Percentiles rank a stretch among this genome's conserved stretches.
phyloP scores from a whole-genome alignment of 352 stramenopile species.

The Pythium biforme region DNA sequence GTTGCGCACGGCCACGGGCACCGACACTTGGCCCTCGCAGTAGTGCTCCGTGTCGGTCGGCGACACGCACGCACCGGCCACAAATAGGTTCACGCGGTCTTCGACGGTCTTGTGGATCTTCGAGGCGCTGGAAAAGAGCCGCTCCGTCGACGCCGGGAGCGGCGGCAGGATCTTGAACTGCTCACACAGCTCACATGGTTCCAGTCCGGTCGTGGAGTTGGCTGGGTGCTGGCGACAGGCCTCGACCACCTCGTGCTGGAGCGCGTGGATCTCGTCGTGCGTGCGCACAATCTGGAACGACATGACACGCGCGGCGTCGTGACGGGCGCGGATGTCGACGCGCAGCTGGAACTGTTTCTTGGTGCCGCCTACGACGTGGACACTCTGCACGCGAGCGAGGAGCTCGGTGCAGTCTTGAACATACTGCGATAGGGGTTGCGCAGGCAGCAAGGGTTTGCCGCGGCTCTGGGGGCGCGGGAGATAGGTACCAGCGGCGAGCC shows the following conservation, averaged over 20 bases:
- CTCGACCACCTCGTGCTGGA: slow-evolving; percentile 12
- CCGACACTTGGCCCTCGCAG: slow-evolving; percentile 6
- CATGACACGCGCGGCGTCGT: neutral
- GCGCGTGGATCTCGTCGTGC: neutral
- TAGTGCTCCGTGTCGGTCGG: slow-evolving; percentile 1
- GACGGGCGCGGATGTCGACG: neutral
- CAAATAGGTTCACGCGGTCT: neutral
- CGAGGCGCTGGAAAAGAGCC: neutral
- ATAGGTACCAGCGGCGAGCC: neutral
- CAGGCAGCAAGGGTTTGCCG: slow-evolving; percentile 1
- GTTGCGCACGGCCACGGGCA: slow-evolving; percentile 7
- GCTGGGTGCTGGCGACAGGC: neutral
- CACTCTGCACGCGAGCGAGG: neutral
- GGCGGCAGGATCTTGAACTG: slow-evolving; percentile 8
- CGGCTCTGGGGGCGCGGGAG: neutral
- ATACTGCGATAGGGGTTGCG: neutral
- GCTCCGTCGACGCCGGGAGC: neutral
- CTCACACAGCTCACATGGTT: slow-evolving; percentile 12
- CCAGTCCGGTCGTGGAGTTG: neutral
- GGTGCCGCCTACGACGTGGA: slow-evolving; percentile 5
- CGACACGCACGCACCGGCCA: neutral
- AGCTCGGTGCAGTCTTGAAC: slow-evolving; percentile 9
- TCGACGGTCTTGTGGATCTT: slow-evolving; percentile 13
- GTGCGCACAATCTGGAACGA: slow-evolving; percentile 6
- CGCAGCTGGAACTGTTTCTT: slow-evolving; percentile 14